These are phyloP conservation scores for Cicer chorassanicum DNA, from an alignment of 306 rosid species.

Conservation along the genomic window DNA sequence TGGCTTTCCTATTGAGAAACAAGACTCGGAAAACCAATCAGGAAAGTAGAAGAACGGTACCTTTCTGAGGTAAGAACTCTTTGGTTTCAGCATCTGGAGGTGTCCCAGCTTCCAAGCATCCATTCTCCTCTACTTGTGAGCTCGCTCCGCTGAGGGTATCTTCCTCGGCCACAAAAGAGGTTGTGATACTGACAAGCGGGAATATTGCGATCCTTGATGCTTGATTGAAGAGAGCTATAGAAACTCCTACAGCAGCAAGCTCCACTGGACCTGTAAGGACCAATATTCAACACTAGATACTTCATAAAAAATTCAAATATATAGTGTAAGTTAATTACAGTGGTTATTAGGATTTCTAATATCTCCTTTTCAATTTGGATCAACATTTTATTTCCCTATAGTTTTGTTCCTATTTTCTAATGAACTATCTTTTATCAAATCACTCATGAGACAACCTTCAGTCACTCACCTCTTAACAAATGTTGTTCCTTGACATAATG, in stretches of 20 bases:
- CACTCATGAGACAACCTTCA: background rate
- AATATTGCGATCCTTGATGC: constrained; percentile 87
- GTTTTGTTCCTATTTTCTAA: constrained; percentile 11
- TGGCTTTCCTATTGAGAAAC: constrained; percentile 20
- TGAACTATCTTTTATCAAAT: constrained; percentile 6
- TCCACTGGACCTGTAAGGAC: constrained; percentile 75
- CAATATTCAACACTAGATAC: constrained; percentile 16
- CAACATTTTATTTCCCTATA: background rate
- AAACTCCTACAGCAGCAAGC: constrained; percentile 98
- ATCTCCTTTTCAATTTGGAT: background rate
- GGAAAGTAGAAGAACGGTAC: constrained; percentile 46
- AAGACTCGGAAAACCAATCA: constrained; percentile 2
- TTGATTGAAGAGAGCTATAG: constrained; percentile 94
- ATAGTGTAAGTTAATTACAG: background rate
- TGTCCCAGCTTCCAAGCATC: constrained; percentile 55
- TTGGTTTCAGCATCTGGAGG: constrained; percentile 54
- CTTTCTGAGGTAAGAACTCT: constrained; percentile 61
- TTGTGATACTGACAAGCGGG: constrained; percentile 91
- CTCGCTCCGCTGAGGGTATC: constrained; percentile 58
- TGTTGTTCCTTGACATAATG: background rate
- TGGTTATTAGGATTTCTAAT: background rate
- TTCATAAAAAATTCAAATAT: constrained; percentile 30
- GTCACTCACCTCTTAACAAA: background rate
- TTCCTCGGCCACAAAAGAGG: constrained; percentile 98
- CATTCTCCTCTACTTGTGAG: constrained; percentile 48